Evolutionary conservation across 1,139 yeast genomes (phyloP).

Genomic region (Debaryomyces robertsiae): DNA sequence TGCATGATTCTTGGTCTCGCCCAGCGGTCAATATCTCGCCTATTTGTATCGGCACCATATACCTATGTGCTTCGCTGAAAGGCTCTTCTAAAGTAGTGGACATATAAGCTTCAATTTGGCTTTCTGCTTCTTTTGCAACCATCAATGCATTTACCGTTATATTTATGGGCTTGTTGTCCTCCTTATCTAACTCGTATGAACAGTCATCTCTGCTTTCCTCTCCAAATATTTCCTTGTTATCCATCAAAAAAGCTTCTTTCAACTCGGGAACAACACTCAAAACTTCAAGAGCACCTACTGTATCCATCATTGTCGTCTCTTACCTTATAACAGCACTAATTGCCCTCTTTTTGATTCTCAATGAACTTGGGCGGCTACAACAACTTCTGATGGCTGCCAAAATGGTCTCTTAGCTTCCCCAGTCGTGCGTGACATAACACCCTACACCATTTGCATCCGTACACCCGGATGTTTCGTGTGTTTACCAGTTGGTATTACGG

Average conservation of each 20-base stretch:
- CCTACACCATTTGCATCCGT: background rate
- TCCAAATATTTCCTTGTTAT: constrained; percentile 2
- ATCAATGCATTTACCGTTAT: background rate
- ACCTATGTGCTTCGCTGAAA: background rate
- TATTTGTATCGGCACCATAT: constrained; percentile 13
- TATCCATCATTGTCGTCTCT: background rate
- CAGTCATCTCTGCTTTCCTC: background rate
- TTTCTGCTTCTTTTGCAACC: background rate
- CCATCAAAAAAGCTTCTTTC: background rate
- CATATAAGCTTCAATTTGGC: background rate
- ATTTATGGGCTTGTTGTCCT: constrained; percentile 1
- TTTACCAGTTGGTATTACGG: background rate
- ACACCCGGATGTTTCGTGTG: background rate
- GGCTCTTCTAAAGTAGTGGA: background rate
- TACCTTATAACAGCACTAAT: background rate
- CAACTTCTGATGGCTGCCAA: constrained; percentile 12
- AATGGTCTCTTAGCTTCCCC: background rate
- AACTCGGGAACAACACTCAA: background rate
- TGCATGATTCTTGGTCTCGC: constrained; percentile 14
- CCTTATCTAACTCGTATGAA: background rate
- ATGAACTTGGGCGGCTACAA: too few relatives aligned
- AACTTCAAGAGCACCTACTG: constrained; percentile 7
- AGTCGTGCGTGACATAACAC: constrained; percentile 1
- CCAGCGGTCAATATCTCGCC: constrained; percentile 20
- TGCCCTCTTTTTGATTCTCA: background rate